Conservation (phyloP, 2,329 filamentous ascomycete genomes). For the Blastomyces silverae region DNA sequence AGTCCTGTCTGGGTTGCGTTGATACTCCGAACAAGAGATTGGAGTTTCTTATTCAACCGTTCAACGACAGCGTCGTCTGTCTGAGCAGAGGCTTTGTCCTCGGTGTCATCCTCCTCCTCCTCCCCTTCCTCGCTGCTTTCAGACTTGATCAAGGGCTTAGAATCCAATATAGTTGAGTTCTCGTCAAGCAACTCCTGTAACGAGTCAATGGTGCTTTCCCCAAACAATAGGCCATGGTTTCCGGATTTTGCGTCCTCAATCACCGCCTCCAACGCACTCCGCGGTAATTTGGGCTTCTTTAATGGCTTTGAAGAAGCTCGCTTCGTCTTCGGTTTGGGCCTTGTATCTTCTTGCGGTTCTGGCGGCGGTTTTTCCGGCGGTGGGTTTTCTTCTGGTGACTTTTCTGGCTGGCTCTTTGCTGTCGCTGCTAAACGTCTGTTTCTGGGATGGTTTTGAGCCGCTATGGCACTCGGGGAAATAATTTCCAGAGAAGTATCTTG, state of each 20-base stretch:
- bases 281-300: conserved; percentile 36
- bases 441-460: conserved; percentile 1
- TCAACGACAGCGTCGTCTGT: conserved; percentile 31
- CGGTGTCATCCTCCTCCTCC: conserved; percentile 10
- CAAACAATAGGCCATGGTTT: conserved; percentile 34
- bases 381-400: background rate
- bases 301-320: conserved; percentile 24
- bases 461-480: conserved; percentile 20
- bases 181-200: conserved; percentile 39
- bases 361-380: background rate
- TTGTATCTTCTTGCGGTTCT: background rate
- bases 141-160: conserved; percentile 19
- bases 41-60: conserved; percentile 36
- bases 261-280: conserved; percentile 39
- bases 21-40: conserved; percentile 37
- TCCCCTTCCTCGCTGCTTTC: conserved; percentile 10
- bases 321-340: conserved; percentile 18
- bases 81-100: conserved; percentile 2
- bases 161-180: conserved; percentile 25
- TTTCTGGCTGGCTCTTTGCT: background rate
- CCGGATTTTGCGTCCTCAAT: conserved; percentile 37
- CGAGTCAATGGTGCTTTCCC: conserved; percentile 43
- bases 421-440: background rate
- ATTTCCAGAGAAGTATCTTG: conserved; percentile 27
- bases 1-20: conserved; percentile 39